phyloP scores from a whole-genome alignment of 352 stramenopile species.

The Pythium phragmiticola region DNA sequence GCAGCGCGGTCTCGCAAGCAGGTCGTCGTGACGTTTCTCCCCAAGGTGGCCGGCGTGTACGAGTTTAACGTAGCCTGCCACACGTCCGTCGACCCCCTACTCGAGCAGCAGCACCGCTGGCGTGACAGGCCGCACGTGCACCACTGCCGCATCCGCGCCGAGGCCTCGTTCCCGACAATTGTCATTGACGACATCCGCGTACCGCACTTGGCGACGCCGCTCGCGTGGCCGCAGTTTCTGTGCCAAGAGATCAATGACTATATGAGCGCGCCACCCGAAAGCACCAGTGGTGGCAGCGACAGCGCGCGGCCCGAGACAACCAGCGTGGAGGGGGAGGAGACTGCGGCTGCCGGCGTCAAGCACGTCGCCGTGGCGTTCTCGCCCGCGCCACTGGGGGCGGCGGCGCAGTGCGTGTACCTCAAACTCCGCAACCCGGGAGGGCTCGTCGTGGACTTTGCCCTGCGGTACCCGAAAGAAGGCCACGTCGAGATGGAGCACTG shows the following conservation, averaged over 20 bases:
- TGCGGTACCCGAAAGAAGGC: conserved; percentile 90
- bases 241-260: conserved; percentile 74
- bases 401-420: conserved; percentile 61
- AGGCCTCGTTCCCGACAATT: conserved; percentile 86
- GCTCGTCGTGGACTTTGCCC: conserved; percentile 77
- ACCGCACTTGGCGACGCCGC: conserved; percentile 41
- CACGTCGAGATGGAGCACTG: conserved; percentile 93
- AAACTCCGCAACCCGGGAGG: conserved; percentile 86
- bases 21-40: conserved; percentile 77
- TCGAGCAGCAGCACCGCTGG: conserved; percentile 21
- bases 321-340: conserved; percentile 10
- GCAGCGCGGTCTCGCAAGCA: conserved; percentile 73
- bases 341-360: conserved; percentile 27
- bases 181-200: conserved; percentile 84
- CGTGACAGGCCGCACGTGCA: conserved; percentile 28
- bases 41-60: conserved; percentile 59
- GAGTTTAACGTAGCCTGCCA: conserved; percentile 70
- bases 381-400: conserved; percentile 54
- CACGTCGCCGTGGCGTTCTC: conserved; percentile 80
- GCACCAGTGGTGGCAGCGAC: background rate
- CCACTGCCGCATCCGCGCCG: conserved; percentile 51
- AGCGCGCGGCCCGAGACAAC: background rate
- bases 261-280: conserved; percentile 40
- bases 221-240: conserved; percentile 75
- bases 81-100: conserved; percentile 20